phyloP scores from a whole-genome alignment of 2,329 filamentous ascomycete genomes.

The Penicillium sp. region DNA sequence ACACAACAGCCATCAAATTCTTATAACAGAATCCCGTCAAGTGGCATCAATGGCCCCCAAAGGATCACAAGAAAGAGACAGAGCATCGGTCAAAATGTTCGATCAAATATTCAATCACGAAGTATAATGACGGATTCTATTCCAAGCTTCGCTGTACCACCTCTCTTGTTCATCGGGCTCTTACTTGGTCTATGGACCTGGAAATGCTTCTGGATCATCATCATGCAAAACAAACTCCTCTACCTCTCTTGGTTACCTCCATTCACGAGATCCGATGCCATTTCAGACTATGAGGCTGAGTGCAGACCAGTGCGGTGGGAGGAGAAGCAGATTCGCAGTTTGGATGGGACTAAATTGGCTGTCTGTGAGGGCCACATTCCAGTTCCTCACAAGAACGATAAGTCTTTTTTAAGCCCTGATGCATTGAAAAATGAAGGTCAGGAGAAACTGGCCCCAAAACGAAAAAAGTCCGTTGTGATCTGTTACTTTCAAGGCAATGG shows the following conservation, averaged over 20 bases:
- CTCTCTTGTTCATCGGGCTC: slow-evolving; percentile 64
- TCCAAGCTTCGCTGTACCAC: slow-evolving; percentile 58
- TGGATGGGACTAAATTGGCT: slow-evolving; percentile 50
- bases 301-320: slow-evolving; percentile 65
- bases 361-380: slow-evolving; percentile 65
- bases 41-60: slow-evolving; percentile 1
- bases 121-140: slow-evolving; percentile 29
- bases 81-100: neutral
- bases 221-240: slow-evolving; percentile 78
- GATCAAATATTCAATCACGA: neutral
- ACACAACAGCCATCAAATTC: neutral
- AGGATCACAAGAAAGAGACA: neutral
- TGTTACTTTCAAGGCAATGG: slow-evolving; percentile 38
- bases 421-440: neutral
- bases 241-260: slow-evolving; percentile 76
- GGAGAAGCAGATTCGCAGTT: slow-evolving; percentile 50
- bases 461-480: slow-evolving; percentile 23
- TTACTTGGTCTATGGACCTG: slow-evolving; percentile 62
- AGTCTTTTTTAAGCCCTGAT: slow-evolving; percentile 30
- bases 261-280: slow-evolving; percentile 64
- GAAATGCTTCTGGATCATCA: slow-evolving; percentile 69
- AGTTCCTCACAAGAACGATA: slow-evolving; percentile 14
- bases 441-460: neutral
- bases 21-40: neutral
- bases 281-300: slow-evolving; percentile 60